Evolutionary conservation across 257 asterid species (phyloP), one percentile per base, ranked within the genome.

Genomic region (Cordia subcordata): DNA sequence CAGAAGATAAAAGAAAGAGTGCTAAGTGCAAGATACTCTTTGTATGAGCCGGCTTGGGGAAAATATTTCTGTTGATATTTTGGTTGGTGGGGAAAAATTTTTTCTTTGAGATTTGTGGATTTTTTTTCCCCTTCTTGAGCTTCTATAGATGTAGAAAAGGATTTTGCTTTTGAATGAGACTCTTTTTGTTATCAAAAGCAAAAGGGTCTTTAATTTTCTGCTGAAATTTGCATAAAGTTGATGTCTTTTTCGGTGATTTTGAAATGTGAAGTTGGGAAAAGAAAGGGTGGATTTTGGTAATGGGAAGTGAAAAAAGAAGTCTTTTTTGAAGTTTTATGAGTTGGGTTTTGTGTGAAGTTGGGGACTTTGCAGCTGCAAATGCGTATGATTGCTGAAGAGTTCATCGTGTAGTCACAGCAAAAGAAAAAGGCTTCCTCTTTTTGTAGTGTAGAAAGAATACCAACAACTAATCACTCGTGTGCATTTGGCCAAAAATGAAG

Each of bases 401-500:
- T 49, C n/a, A n/a, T 21, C 9, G 54, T n/a, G 17, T 49, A n/a
- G n/a, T n/a, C n/a, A n/a, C n/a, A n/a, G n/a, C n/a, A n/a, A n/a
- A n/a, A n/a, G n/a, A n/a, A n/a, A n/a, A n/a, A n/a, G n/a, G n/a
- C n/a, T n/a, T n/a, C n/a, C n/a, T n/a, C n/a, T n/a, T 49, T 19
- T 13, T 4, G 54, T 19, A 49, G 54, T n/a, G 8, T n/a, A 17
- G 54, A 21, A 14, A 47, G 54, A 17, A 15, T 15, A 49, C 17
- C 23, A 8, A 8, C n/a, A n/a, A n/a, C n/a, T 49, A 2, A 49
- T 49, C 13, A 16, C 20, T 49, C n/a, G 47, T 49, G 33, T 4
- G 51, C 53, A 45, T 39, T 56, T 68, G 60, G 76, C 39, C 47
- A 33, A 69, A 65, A 65, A 92, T 85, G 98, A 92, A 86, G 92